Base-by-base conservation (phyloP, 257 asterid genomes). In the Solanum corneliomulleri region DNA sequence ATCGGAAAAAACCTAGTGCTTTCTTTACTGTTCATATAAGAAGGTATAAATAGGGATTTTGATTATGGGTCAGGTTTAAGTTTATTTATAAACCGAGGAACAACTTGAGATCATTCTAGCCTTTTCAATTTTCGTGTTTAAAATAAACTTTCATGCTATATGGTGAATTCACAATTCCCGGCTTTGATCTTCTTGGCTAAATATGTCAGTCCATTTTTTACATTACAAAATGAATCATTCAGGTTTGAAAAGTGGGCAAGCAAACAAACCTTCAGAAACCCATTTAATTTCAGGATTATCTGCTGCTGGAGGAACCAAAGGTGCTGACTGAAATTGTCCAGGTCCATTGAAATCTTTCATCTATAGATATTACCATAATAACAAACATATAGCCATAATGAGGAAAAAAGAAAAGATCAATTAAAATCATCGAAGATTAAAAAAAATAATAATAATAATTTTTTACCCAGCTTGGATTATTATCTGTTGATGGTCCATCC, bases 401-500 rank as follows among this genome's bases (percentile, higher is more conserved):
- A 44, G 64, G 16, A 8, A 14, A 14, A 41, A 13, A 13, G n/a
- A 56, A 14, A 29, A 44, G 52, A 74, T 74, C 8, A 74, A 23
- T 44, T 44, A 25, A 45, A 58, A 47, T 35, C 9, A 62, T 71
- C 44, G 25, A 33, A 86, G n/a, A 23, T 9, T n/a, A n/a, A n/a
- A 39, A 8, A 45, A 89, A 23, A 47, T 60, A 16, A 20, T 64
- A 69, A n/a, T 74, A 37, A 31, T 31, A 31, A 31, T 11, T 83
- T 87, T 89, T 7, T 89, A 91, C 99, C 99, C 98, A 96, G 92
- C 94, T 94, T 21, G 98, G 98, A 85, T 89, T 68, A 84, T 89
- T 66, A 42, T 92, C 98, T 56, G 91, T 91, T 11, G 95, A 89
- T 35, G 98, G 94, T 29, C 98, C 99, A 89, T 96, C 98, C 96